phyloP scores from a whole-genome alignment of 2,329 filamentous ascomycete species.

The Monosporascus sp. region DNA sequence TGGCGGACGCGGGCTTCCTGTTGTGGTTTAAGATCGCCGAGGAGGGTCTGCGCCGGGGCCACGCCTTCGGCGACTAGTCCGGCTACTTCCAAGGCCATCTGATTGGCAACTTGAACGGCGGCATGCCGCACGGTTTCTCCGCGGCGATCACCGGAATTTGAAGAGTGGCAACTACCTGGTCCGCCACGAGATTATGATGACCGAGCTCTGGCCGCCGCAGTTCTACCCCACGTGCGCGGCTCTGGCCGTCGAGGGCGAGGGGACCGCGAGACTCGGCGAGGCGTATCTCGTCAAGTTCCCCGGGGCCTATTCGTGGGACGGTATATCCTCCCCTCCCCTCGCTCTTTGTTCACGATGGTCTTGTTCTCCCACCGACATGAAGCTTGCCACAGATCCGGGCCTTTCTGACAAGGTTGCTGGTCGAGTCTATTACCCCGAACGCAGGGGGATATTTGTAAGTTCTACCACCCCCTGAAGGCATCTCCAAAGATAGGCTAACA shows the following conservation, averaged over 20 bases:
- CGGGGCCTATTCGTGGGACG: background rate
- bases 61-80: background rate
- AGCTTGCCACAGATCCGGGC: too few species aligned
- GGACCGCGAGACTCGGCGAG: background rate
- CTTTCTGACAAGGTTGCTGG: too few species aligned
- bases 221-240: conserved; percentile 1
- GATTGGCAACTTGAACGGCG: too few species aligned
- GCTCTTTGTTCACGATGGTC: too few species aligned
- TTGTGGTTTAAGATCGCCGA: background rate
- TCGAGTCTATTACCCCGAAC: too few species aligned
- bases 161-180: background rate
- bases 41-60: background rate
- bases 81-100: background rate
- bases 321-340: too few species aligned
- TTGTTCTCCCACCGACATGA: too few species aligned
- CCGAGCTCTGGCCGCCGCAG: background rate
- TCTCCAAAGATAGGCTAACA: too few species aligned
- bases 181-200: background rate
- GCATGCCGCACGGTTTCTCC: too few species aligned
- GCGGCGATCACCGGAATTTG: background rate
- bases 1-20: background rate
- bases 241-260: background rate
- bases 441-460: too few species aligned
- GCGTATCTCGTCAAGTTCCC: conserved; percentile 16
- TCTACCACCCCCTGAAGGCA: too few species aligned